These are phyloP conservation scores for Nemania sp. DNA, from an alignment of 2,329 filamentous ascomycete species.

Conservation along the genomic window DNA sequence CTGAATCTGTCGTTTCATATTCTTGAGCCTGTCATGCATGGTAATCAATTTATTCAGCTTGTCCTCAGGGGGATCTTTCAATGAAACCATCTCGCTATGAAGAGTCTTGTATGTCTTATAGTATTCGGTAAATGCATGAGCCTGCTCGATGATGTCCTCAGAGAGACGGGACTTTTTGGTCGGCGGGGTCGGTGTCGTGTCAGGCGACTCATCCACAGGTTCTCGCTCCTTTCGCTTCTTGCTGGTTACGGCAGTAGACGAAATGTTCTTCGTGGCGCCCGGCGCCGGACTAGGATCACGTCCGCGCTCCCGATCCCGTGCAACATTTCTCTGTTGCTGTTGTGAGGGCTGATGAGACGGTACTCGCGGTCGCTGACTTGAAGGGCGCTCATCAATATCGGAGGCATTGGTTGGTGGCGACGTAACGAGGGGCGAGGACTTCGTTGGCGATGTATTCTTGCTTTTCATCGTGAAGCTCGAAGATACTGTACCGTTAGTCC, in stretches of 20 bases:
- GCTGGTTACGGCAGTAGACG: slow-evolving; percentile 17
- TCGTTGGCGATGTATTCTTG: slow-evolving; percentile 62
- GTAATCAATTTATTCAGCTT: slow-evolving; percentile 56
- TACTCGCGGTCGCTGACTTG: slow-evolving; percentile 30
- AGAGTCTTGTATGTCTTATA: slow-evolving; percentile 63
- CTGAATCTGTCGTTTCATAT: slow-evolving; percentile 65
- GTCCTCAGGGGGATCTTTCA: slow-evolving; percentile 56
- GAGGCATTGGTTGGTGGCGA: slow-evolving; percentile 69
- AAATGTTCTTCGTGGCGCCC: slow-evolving; percentile 30
- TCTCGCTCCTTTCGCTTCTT: slow-evolving; percentile 53
- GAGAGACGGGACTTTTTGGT: slow-evolving; percentile 49
- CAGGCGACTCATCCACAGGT: slow-evolving; percentile 32
- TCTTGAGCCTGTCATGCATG: slow-evolving; percentile 58
- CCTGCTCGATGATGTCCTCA: slow-evolving; percentile 57
- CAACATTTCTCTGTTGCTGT: slow-evolving; percentile 31
- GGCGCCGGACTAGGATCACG: slow-evolving; percentile 30
- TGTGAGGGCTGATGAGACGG: slow-evolving; percentile 24
- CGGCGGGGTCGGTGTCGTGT: slow-evolving; percentile 33
- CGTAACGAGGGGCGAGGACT: slow-evolving; percentile 68
- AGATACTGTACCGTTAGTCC: slow-evolving; percentile 42
- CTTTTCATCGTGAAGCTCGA: slow-evolving; percentile 50
- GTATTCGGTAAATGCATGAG: slow-evolving; percentile 58
- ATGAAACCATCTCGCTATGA: slow-evolving; percentile 57
- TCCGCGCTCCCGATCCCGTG: slow-evolving; percentile 30
- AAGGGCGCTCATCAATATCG: slow-evolving; percentile 55